phyloP scores from a whole-genome alignment of 2,329 filamentous ascomycete genomes.

The Arthrinium phaeospermum region DNA sequence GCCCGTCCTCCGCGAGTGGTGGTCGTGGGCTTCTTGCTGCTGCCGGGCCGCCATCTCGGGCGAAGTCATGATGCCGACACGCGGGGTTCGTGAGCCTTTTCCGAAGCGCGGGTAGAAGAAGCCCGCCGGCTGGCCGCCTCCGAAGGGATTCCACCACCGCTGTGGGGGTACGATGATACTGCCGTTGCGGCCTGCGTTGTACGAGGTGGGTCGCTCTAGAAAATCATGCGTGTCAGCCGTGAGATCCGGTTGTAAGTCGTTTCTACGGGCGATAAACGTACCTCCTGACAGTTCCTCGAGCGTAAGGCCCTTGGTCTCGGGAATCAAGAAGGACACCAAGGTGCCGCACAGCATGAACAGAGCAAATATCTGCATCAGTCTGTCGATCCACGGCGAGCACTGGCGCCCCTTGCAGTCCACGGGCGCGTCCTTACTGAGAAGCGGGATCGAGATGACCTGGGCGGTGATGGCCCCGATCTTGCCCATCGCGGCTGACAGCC shows the following conservation, averaged over 20 bases:
- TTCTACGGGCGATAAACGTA: neutral
- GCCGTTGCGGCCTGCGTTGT: slow-evolving; percentile 57
- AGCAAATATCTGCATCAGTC: slow-evolving; percentile 78
- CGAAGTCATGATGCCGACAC: slow-evolving; percentile 50
- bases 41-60: slow-evolving; percentile 43
- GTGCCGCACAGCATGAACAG: slow-evolving; percentile 80
- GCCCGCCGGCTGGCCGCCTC: slow-evolving; percentile 57
- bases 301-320: slow-evolving; percentile 77
- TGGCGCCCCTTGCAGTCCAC: slow-evolving; percentile 51
- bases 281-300: slow-evolving; percentile 71
- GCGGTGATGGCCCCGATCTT: slow-evolving; percentile 73
- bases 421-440: slow-evolving; percentile 62
- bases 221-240: neutral
- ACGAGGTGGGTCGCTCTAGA: slow-evolving; percentile 64
- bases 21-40: slow-evolving; percentile 19
- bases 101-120: slow-evolving; percentile 50
- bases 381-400: slow-evolving; percentile 68
- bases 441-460: slow-evolving; percentile 67
- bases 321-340: slow-evolving; percentile 73
- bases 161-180: slow-evolving; percentile 47
- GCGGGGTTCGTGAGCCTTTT: slow-evolving; percentile 33
- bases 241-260: neutral
- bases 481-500: slow-evolving; percentile 68
- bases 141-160: slow-evolving; percentile 52
- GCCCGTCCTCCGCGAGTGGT: neutral